These are phyloP conservation scores for Pholiota conissans DNA, from an alignment of 768 basidiomycete species.

Conservation along the genomic window DNA sequence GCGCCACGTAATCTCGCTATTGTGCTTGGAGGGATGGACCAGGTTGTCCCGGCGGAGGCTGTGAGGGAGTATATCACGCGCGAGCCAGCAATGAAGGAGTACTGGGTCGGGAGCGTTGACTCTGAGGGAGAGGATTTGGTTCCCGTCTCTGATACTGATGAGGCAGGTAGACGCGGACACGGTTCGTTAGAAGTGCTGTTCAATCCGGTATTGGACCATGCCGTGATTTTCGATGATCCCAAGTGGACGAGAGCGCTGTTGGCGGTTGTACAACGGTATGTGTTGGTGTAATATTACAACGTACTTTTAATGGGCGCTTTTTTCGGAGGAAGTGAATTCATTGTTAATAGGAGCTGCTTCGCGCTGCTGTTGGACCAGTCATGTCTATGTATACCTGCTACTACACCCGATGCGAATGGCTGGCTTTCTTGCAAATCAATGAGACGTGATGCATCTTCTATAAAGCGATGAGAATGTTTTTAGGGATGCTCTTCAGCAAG, in stretches of 20 bases:
- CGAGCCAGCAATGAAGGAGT: conserved; percentile 9
- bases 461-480: too few relatives aligned
- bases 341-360: too few relatives aligned
- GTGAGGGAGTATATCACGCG: conserved; percentile 37
- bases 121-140: background rate
- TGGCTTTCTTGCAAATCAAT: too few relatives aligned
- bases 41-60: conserved; percentile 37
- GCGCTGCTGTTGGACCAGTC: too few relatives aligned
- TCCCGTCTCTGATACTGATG: background rate
- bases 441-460: too few relatives aligned
- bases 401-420: too few relatives aligned
- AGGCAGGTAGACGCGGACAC: background rate
- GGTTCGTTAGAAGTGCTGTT: conserved; percentile 34
- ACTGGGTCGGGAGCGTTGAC: background rate
- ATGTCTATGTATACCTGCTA: too few relatives aligned
- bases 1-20: conserved; percentile 31
- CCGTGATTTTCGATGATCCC: conserved; percentile 37
- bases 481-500: too few relatives aligned
- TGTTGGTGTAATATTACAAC: conserved; percentile 1
- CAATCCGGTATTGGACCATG: conserved; percentile 39
- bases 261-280: conserved; percentile 28
- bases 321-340: background rate
- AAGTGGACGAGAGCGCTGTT: conserved; percentile 27
- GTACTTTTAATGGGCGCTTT: background rate
- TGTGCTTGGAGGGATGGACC: conserved; percentile 37